A percentile compares a stretch with the other conserved stretches of the same genome.
Conservation (phyloP, 805 yeast species). For the Candida sanyiensis region DNA sequence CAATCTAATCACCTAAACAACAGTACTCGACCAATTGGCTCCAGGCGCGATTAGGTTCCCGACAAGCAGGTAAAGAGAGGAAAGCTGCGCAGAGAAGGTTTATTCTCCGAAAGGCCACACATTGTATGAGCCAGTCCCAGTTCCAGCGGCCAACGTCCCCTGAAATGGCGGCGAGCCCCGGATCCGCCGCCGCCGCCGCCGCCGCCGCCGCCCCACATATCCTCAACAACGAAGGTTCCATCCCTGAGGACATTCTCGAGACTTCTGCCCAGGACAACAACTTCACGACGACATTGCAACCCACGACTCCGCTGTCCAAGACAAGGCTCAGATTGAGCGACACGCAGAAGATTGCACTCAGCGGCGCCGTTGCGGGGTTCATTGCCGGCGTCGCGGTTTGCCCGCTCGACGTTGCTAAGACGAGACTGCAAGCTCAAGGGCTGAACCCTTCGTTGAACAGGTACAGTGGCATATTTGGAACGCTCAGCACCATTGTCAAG, state of each 20-base stretch:
- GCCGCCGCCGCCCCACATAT: no score
- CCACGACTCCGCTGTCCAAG: conserved; percentile 7
- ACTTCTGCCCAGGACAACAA: conserved; percentile 10
- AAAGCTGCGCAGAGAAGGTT: no score
- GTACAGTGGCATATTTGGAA: conserved; percentile 57
- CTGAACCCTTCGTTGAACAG: conserved; percentile 9
- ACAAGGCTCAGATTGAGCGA: conserved; percentile 27
- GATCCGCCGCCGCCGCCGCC: background rate
- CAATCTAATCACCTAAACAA: no score
- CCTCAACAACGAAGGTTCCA: conserved; percentile 1
- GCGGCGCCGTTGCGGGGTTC: conserved; percentile 95
- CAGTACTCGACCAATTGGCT: no score
- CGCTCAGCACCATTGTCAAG: conserved; percentile 55
- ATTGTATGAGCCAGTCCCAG: no score
- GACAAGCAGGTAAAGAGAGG: no score
- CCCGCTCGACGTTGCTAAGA: conserved; percentile 93
- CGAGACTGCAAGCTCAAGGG: conserved; percentile 91
- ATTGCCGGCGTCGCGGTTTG: conserved; percentile 85
- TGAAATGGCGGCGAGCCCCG: background rate
- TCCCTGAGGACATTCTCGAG: conserved; percentile 12
- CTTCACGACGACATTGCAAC: conserved; percentile 10
- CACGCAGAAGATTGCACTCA: conserved; percentile 62
- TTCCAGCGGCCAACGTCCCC: background rate
- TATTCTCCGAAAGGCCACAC: no score
- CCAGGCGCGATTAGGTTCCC: no score